phyloP scores from a whole-genome alignment of 768 basidiomycete species.

The Leccinum pellstonianum region DNA sequence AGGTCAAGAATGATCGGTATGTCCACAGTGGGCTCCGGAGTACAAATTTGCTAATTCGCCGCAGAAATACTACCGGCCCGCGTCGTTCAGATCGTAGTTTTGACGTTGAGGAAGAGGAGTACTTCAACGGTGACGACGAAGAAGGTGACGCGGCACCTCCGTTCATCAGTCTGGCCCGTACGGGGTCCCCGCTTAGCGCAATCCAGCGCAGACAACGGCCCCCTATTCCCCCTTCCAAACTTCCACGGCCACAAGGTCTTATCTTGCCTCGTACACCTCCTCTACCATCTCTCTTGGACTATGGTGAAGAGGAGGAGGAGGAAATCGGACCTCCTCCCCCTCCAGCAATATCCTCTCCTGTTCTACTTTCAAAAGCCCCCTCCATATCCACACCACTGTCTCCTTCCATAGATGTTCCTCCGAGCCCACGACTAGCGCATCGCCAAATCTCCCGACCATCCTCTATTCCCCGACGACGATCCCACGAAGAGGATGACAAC shows the following conservation, averaged over 20 bases:
- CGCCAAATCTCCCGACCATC: conserved; percentile 38
- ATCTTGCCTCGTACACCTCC: conserved; percentile 48
- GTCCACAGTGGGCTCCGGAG: conserved; percentile 17
- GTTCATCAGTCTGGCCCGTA: conserved; percentile 29
- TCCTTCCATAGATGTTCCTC: conserved; percentile 35
- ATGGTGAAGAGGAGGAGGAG: conserved; percentile 62
- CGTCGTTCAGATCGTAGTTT: conserved; percentile 45
- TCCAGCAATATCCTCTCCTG: conserved; percentile 13
- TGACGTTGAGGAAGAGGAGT: conserved; percentile 86
- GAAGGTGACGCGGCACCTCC: conserved; percentile 51
- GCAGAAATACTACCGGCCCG: conserved; percentile 42
- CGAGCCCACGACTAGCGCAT: conserved; percentile 39
- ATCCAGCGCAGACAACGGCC: conserved; percentile 62
- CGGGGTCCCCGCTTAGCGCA: conserved; percentile 34
- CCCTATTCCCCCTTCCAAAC: conserved; percentile 44
- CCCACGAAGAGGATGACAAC: conserved; percentile 51
- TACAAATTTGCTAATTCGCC: conserved; percentile 11
- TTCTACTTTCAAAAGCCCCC: conserved; percentile 12
- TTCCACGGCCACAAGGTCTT: conserved; percentile 43
- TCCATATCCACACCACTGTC: conserved; percentile 28
- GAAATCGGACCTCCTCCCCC: conserved; percentile 25
- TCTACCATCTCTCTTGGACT: conserved; percentile 68
- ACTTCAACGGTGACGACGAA: conserved; percentile 89
- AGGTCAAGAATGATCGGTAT: conserved; percentile 52
- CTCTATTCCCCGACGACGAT: conserved; percentile 46